Percentiles rank a stretch among this genome's conserved stretches.
phyloP scores from a whole-genome alignment of 2,329 filamentous ascomycete genomes.

The Cercospora zeae-maydis region DNA sequence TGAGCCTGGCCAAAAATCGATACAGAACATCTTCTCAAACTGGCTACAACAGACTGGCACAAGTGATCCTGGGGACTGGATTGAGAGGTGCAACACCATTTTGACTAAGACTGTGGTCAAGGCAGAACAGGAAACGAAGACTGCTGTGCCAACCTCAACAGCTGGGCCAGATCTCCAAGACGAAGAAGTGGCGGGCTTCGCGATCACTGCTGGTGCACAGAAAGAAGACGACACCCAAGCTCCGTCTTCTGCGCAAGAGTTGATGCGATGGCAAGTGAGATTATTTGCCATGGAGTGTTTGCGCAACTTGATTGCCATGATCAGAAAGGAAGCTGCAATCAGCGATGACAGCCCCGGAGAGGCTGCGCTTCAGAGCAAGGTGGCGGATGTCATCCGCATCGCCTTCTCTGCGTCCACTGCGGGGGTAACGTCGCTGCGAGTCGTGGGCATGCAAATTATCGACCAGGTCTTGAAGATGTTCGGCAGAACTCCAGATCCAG shows the following conservation, averaged over 20 bases:
- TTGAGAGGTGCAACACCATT: constrained; percentile 81
- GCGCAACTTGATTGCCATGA: constrained; percentile 73
- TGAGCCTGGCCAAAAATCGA: constrained; percentile 68
- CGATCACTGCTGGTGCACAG: constrained; percentile 62
- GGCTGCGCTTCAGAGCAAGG: constrained; percentile 70
- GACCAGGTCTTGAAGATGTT: constrained; percentile 94
- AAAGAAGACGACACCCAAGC: constrained; percentile 43
- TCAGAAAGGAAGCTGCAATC: constrained; percentile 72
- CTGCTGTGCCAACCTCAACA: constrained; percentile 45
- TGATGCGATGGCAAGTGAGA: constrained; percentile 90
- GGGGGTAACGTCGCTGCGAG: constrained; percentile 80
- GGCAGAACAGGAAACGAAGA: constrained; percentile 48
- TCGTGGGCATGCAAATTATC: constrained; percentile 90
- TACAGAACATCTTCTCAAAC: constrained; percentile 84
- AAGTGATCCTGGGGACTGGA: constrained; percentile 75
- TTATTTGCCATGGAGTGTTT: constrained; percentile 91
- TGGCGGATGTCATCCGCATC: constrained; percentile 92
- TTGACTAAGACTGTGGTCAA: constrained; percentile 81
- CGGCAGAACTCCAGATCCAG: constrained; percentile 89
- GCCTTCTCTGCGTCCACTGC: constrained; percentile 97
- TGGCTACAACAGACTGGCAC: constrained; percentile 92
- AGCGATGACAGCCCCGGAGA: constrained; percentile 78
- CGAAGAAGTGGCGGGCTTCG: constrained; percentile 95
- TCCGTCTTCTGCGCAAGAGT: constrained; percentile 64
- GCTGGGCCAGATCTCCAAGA: constrained; percentile 78